Percentiles rank a stretch among this genome's conserved stretches.
These are phyloP conservation scores for Boletus sp. DNA, from an alignment of 768 basidiomycete species.

Conservation along the genomic window DNA sequence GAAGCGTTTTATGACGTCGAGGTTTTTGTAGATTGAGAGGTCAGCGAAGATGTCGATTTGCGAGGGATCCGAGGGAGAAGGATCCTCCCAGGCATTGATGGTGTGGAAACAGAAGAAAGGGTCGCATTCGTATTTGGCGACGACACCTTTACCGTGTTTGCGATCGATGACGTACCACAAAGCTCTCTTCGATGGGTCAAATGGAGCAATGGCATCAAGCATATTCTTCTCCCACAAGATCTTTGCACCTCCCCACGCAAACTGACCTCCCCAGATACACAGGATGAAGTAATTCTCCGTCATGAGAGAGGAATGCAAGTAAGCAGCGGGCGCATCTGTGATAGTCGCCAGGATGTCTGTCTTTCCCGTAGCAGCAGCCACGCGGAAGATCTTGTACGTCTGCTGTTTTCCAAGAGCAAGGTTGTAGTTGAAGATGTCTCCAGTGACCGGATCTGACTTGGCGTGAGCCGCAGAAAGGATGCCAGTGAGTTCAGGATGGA, in stretches of 20 bases:
- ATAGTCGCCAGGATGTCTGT: slow-evolving; percentile 37
- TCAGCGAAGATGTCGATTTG: slow-evolving; percentile 36
- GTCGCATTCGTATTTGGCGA: slow-evolving; percentile 36
- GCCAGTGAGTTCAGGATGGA: slow-evolving; percentile 36
- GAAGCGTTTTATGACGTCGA: slow-evolving; percentile 31
- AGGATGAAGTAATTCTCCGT: slow-evolving; percentile 38
- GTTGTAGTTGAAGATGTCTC: slow-evolving; percentile 39
- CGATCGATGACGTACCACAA: slow-evolving; percentile 41
- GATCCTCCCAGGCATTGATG: slow-evolving; percentile 39
- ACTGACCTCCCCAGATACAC: slow-evolving; percentile 35
- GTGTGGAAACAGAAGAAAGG: slow-evolving; percentile 42
- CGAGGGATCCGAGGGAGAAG: slow-evolving; percentile 19
- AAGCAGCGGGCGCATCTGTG: slow-evolving; percentile 38
- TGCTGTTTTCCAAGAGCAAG: slow-evolving; percentile 27
- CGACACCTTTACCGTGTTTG: slow-evolving; percentile 33
- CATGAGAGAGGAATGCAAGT: slow-evolving; percentile 38
- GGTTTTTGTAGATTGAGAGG: slow-evolving; percentile 35
- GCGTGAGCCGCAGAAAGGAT: slow-evolving; percentile 36
- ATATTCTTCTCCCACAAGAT: slow-evolving; percentile 34
- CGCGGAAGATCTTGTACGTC: slow-evolving; percentile 36
- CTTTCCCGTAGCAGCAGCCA: slow-evolving; percentile 30
- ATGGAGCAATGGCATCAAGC: slow-evolving; percentile 33
- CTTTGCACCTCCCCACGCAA: slow-evolving; percentile 27
- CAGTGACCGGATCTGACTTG: slow-evolving; percentile 35
- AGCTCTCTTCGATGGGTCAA: slow-evolving; percentile 27